Evolutionary conservation across 2,329 filamentous ascomycete genomes (phyloP).

Genomic region (Scortechinia acanthostroma): DNA sequence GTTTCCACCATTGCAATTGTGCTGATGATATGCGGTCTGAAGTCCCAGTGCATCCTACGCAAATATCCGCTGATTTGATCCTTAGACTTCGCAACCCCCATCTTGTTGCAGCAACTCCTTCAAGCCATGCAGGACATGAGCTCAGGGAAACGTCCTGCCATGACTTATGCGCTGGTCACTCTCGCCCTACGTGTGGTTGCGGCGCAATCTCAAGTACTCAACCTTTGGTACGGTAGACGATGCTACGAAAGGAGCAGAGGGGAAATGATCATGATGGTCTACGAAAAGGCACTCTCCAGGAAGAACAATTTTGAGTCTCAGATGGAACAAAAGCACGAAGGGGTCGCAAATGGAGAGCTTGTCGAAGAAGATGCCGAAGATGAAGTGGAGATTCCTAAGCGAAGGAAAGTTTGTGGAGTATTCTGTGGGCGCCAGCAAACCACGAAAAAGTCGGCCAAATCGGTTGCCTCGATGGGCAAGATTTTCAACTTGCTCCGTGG

Average conservation of each 20-base stretch:
- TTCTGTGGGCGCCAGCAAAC: slow-evolving; percentile 10
- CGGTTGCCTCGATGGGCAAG: slow-evolving; percentile 77
- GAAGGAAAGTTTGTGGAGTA: slow-evolving; percentile 12
- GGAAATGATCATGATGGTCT: slow-evolving; percentile 79
- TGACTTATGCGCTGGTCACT: slow-evolving; percentile 59
- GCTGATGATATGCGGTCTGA: slow-evolving; percentile 45
- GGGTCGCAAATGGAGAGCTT: slow-evolving; percentile 8
- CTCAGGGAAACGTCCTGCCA: slow-evolving; percentile 41
- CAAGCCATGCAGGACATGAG: slow-evolving; percentile 50
- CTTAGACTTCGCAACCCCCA: slow-evolving; percentile 47
- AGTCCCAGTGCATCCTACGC: not conserved
- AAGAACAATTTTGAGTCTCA: slow-evolving; percentile 43
- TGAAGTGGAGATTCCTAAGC: slow-evolving; percentile 14
- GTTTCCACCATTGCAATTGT: slow-evolving; percentile 57
- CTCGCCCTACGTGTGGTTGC: slow-evolving; percentile 52
- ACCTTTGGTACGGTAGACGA: slow-evolving; percentile 75
- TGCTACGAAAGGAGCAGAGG: slow-evolving; percentile 78
- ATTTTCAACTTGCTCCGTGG: slow-evolving; percentile 81
- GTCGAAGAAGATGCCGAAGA: slow-evolving; percentile 12
- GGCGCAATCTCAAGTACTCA: slow-evolving; percentile 61
- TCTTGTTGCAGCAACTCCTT: slow-evolving; percentile 68
- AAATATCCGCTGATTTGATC: slow-evolving; percentile 11
- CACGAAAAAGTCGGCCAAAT: slow-evolving; percentile 28
- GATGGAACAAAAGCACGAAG: slow-evolving; percentile 15
- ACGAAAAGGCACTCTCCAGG: slow-evolving; percentile 67